Percentiles rank a stretch among this genome's conserved stretches.
phyloP scores from a whole-genome alignment of 495 filamentous ascomycete species.

The Neurospora terricola region DNA sequence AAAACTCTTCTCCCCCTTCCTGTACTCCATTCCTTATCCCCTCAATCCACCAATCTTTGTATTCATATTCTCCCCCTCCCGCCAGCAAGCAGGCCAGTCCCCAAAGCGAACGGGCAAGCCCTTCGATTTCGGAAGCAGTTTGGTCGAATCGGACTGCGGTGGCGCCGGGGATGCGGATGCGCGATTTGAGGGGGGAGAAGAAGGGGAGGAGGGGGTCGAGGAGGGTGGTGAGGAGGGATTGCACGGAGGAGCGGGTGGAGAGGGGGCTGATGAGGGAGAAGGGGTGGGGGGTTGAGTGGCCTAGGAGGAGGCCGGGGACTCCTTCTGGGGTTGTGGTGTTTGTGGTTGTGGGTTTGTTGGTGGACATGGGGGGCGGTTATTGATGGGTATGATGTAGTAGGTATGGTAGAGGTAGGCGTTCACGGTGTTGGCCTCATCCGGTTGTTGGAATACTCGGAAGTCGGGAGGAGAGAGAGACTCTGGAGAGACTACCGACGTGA shows the following conservation, averaged over 20 bases:
- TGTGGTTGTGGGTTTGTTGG: background rate
- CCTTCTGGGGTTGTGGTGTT: background rate
- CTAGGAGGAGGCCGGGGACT: conserved; percentile 33
- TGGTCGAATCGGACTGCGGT: conserved; percentile 65
- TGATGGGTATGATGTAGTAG: background rate
- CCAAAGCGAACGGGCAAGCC: conserved; percentile 65
- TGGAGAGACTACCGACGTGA: background rate
- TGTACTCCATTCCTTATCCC: conserved; percentile 57
- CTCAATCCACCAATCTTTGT: conserved; percentile 52
- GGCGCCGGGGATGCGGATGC: conserved; percentile 50
- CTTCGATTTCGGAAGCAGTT: conserved; percentile 67
- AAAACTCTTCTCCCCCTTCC: conserved; percentile 48
- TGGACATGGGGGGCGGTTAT: background rate
- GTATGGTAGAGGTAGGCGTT: background rate
- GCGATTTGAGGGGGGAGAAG: conserved; percentile 49
- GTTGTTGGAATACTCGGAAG: background rate
- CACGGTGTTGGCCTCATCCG: background rate
- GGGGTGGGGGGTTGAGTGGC: conserved; percentile 38
- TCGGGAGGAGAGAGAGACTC: background rate
- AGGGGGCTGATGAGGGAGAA: conserved; percentile 36
- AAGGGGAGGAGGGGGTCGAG: conserved; percentile 54
- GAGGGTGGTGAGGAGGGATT: conserved; percentile 46
- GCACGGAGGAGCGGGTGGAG: conserved; percentile 41
- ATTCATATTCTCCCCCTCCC: conserved; percentile 53
- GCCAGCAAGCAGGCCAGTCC: conserved; percentile 58